These are phyloP conservation scores for Cryptococcus maquisensis DNA, from an alignment of 1,284 basidiomycete genomes.

Conservation along the genomic window DNA sequence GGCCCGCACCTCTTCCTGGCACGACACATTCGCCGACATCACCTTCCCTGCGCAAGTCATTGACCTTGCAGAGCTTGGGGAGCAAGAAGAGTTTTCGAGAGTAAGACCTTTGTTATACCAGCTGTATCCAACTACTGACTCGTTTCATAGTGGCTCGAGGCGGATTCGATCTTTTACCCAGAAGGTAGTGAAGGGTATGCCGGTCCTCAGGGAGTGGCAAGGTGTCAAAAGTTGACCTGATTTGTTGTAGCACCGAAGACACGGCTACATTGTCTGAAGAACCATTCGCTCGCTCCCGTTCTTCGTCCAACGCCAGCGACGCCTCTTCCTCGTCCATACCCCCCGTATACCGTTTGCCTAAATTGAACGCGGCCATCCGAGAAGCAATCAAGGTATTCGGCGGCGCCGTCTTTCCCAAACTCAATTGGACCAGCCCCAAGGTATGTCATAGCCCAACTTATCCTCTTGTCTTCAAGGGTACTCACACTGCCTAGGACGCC, in stretches of 20 bases:
- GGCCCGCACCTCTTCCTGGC: constrained; percentile 87
- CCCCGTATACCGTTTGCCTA: constrained; percentile 57
- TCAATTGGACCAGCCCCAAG: constrained; percentile 87
- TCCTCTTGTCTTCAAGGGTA: background rate
- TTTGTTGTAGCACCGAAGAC: background rate
- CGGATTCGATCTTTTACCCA: constrained; percentile 51
- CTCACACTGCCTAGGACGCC: constrained; percentile 63
- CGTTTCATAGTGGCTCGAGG: constrained; percentile 25
- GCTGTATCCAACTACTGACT: background rate
- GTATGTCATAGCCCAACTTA: constrained; percentile 56
- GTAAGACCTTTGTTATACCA: constrained; percentile 48
- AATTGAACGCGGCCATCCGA: constrained; percentile 70
- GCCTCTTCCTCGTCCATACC: constrained; percentile 18
- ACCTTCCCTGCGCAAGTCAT: constrained; percentile 77
- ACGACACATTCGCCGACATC: constrained; percentile 64
- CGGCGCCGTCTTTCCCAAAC: constrained; percentile 86
- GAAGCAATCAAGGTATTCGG: constrained; percentile 61
- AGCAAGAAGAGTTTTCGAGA: constrained; percentile 77
- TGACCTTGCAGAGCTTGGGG: constrained; percentile 71
- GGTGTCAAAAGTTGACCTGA: background rate
- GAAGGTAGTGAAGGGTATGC: constrained; percentile 43
- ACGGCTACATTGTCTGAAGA: background rate
- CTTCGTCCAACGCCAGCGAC: constrained; percentile 1
- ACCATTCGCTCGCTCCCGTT: constrained; percentile 1
- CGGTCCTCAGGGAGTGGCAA: background rate